A percentile compares a stretch with the other conserved stretches of the same genome.
These are phyloP conservation scores for Ramichloridium luteum DNA, from an alignment of 2,329 filamentous ascomycete genomes.

Conservation along the genomic window DNA sequence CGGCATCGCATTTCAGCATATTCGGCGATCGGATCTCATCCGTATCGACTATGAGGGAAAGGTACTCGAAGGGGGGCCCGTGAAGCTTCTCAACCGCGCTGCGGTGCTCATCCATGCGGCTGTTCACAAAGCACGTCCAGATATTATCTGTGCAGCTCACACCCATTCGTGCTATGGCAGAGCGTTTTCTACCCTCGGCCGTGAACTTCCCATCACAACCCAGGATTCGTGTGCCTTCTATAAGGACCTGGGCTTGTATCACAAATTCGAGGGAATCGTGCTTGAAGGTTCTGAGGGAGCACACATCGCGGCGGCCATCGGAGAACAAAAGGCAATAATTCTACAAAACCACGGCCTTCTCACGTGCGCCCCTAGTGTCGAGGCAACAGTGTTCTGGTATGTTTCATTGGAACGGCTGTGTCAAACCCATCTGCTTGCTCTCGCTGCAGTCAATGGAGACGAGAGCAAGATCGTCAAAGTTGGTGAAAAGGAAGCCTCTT, in stretches of 20 bases:
- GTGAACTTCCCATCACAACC: conserved; percentile 25
- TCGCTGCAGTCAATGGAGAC: conserved; percentile 46
- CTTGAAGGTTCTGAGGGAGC: conserved; percentile 28
- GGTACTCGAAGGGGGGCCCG: conserved; percentile 23
- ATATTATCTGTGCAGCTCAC: conserved; percentile 29
- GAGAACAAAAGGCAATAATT: conserved; percentile 24
- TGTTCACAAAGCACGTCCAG: conserved; percentile 25
- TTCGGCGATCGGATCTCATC: conserved; percentile 29
- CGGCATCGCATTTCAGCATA: conserved; percentile 24
- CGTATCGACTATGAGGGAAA: conserved; percentile 28
- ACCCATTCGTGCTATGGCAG: conserved; percentile 27
- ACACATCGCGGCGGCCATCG: conserved; percentile 26
- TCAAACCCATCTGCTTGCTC: conserved; percentile 32
- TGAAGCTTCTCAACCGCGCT: conserved; percentile 25
- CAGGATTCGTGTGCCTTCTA: conserved; percentile 29
- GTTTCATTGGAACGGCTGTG: conserved; percentile 23
- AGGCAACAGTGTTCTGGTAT: conserved; percentile 26
- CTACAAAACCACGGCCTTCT: conserved; percentile 31
- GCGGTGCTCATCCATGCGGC: conserved; percentile 29
- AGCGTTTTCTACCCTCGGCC: conserved; percentile 26
- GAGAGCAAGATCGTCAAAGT: conserved; percentile 53
- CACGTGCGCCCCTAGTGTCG: conserved; percentile 25
- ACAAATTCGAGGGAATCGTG: conserved; percentile 33
- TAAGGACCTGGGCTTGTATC: conserved; percentile 24
- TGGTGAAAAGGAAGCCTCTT: conserved; percentile 50